Evolutionary conservation across 495 filamentous ascomycete species (phyloP), one percentile per base, ranked within the genome.

Genomic region (Lichenothelia convexa): DNA sequence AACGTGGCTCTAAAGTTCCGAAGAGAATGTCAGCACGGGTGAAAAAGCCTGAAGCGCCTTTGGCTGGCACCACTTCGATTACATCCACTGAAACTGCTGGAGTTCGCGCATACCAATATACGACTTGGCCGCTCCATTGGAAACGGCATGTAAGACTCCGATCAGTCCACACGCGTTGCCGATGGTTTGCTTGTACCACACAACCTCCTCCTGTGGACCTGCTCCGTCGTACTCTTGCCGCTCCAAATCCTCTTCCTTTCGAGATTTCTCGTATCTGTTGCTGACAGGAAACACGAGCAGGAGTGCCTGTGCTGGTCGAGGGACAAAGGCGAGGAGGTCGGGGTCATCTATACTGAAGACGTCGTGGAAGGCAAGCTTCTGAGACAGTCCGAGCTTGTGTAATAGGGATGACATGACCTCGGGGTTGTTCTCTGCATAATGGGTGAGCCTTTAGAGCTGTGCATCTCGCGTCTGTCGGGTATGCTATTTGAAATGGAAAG

Each of bases 151-250:
- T 4, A 77, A 55, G n/a, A 76, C 44, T 0, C 66, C 72, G 49
- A 76, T 75, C 34, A 76, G 46, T 5, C 72, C 72, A 48, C 72
- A 77, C 11, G 72, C 73, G 48, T 76, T 71, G 18, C 66, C 61
- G 40, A 77, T 76, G 1, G 73, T 77, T 49, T 77, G 72, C 43
- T 63, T 70, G 46, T 68, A 70, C 73, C 73, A 77, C 6, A 75
- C 32, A 0, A 75, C 61, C 7, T 70, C 65, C 45, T 75, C 70
- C 1, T 54, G 48, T 0, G 52, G 36, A 5, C 71, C 73, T 13
- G 40, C 57, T 9, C 67, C 65, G 1, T 54, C 29, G 41, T 75
- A 75, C 21, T 53, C 55, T n/a, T 47, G 41, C 23, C 44, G 42
- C 8, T 46, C 46, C 27, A 37, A 40, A 44, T 61, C 58, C 38